Evolutionary conservation across 805 yeast genomes (phyloP).

Genomic region (Brettanomyces anomalus): DNA sequence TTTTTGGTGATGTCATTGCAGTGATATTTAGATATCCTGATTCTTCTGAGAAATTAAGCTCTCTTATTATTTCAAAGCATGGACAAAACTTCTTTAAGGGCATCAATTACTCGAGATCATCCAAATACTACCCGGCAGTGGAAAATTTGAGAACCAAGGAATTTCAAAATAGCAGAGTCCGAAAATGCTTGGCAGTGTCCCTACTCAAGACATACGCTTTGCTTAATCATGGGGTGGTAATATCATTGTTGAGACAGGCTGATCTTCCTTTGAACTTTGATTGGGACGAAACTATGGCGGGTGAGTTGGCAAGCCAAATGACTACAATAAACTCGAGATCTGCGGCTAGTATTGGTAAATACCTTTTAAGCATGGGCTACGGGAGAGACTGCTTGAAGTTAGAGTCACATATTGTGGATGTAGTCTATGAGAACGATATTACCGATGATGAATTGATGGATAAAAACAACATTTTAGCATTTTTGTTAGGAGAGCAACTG

Average conservation of each 20-base stretch:
- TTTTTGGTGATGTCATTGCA: conserved; percentile 38
- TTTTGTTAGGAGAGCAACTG: conserved; percentile 70
- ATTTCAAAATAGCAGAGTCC: conserved; percentile 46
- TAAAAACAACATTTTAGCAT: conserved; percentile 68
- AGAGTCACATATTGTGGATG: conserved; percentile 57
- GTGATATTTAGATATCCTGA: conserved; percentile 42
- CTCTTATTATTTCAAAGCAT: conserved; percentile 49
- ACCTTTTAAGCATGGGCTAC: conserved; percentile 44
- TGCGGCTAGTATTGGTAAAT: conserved; percentile 50
- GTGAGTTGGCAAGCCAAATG: conserved; percentile 65
- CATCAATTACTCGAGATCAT: conserved; percentile 46
- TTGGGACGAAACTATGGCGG: conserved; percentile 83
- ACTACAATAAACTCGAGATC: conserved; percentile 38
- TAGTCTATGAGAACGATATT: conserved; percentile 45
- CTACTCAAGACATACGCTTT: conserved; percentile 57
- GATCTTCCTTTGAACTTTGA: conserved; percentile 23
- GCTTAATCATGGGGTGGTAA: conserved; percentile 29
- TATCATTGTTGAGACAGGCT: conserved; percentile 11
- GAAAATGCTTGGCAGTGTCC: conserved; percentile 71
- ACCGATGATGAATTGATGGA: conserved; percentile 25
- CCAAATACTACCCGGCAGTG: conserved; percentile 74
- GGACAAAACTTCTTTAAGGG: conserved; percentile 57
- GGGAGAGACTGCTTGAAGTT: conserved; percentile 33
- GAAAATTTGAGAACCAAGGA: conserved; percentile 44
- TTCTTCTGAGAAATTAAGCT: conserved; percentile 32